Evolutionary conservation across 805 yeast species (phyloP).

Genomic region (Vanderwaltozyma tropicalis): DNA sequence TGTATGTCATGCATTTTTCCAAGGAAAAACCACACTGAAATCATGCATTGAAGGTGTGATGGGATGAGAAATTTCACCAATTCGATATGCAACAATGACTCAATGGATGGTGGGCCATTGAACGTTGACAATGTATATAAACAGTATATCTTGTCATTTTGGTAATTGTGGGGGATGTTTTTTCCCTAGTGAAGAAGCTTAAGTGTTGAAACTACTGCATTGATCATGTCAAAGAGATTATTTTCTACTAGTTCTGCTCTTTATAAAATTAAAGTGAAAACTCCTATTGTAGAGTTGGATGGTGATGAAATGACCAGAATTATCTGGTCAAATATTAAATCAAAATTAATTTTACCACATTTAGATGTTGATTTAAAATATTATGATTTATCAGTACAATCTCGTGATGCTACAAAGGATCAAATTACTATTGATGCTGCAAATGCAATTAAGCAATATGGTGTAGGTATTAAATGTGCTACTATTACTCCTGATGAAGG

Average conservation of each 20-base stretch:
- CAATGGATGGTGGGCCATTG: too few species aligned
- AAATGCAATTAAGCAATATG: slow-evolving; percentile 59
- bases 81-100: too few species aligned
- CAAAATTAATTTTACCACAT: slow-evolving; percentile 55
- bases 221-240: neutral
- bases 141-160: too few species aligned
- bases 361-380: slow-evolving; percentile 65
- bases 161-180: too few species aligned
- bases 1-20: too few species aligned
- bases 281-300: slow-evolving; percentile 68
- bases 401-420: slow-evolving; percentile 63
- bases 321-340: slow-evolving; percentile 69
- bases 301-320: slow-evolving; percentile 86
- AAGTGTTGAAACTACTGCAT: too few species aligned
- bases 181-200: too few species aligned
- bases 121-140: too few species aligned
- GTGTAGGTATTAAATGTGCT: slow-evolving; percentile 79
- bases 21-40: too few species aligned
- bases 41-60: too few species aligned
- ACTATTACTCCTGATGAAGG: slow-evolving; percentile 79
- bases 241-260: neutral
- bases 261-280: slow-evolving; percentile 45
- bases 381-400: slow-evolving; percentile 59
- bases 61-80: too few species aligned
- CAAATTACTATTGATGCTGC: slow-evolving; percentile 72